These are phyloP conservation scores for Fusarium mangiferae DNA, from an alignment of 2,329 filamentous ascomycete genomes.

Conservation along the genomic window DNA sequence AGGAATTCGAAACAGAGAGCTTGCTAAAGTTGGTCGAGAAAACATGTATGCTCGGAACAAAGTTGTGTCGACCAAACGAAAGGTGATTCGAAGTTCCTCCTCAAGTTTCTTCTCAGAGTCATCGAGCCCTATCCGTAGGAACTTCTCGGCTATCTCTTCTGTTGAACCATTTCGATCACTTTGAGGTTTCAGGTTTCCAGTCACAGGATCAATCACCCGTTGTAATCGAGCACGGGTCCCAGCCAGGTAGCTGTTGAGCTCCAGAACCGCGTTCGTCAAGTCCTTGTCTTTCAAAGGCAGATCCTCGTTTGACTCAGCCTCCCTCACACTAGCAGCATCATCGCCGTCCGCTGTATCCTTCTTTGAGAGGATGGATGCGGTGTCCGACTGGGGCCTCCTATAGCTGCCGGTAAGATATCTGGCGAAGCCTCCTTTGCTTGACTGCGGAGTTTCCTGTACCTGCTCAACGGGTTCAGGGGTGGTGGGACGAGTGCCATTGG, in stretches of 20 bases:
- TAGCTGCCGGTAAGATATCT: conserved; percentile 62
- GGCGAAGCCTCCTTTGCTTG: conserved; percentile 60
- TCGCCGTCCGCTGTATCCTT: conserved; percentile 62
- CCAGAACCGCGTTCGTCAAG: conserved; percentile 81
- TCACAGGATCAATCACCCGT: conserved; percentile 69
- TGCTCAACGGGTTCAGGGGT: conserved; percentile 45
- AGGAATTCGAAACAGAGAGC: conserved; percentile 90
- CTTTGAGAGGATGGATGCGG: conserved; percentile 69
- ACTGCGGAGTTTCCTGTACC: conserved; percentile 47
- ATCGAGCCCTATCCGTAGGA: conserved; percentile 59
- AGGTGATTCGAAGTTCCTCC: conserved; percentile 77
- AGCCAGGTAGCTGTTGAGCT: conserved; percentile 87
- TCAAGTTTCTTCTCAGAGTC: conserved; percentile 72
- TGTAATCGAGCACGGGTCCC: conserved; percentile 79
- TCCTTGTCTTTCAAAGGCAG: conserved; percentile 80
- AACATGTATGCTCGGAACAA: conserved; percentile 97
- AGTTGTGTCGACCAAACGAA: conserved; percentile 89
- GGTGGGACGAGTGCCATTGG: conserved; percentile 42
- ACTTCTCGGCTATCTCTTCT: conserved; percentile 65
- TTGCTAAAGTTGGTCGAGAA: conserved; percentile 83
- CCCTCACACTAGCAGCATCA: conserved; percentile 65
- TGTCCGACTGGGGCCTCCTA: conserved; percentile 62
- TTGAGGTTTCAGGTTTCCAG: conserved; percentile 68
- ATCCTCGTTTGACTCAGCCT: conserved; percentile 57
- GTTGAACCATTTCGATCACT: conserved; percentile 55